phyloP scores from a whole-genome alignment of 441 rosid genomes.

The Arabidopsis hybrid region DNA sequence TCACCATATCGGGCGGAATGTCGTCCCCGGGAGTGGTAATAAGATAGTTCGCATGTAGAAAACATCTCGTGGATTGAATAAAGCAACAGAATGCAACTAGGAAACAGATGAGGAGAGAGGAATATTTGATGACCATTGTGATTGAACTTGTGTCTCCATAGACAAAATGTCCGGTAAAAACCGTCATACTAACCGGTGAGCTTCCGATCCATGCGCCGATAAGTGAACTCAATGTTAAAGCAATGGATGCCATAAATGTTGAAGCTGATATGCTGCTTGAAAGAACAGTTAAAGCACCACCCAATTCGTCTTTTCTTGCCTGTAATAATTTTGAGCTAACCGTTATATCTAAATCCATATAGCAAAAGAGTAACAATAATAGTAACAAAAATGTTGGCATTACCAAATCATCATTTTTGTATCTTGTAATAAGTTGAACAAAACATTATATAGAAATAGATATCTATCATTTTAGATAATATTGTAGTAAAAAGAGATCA shows the following conservation, averaged over 20 bases:
- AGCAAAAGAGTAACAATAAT: background rate
- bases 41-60: slow-evolving; percentile 69
- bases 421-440: background rate
- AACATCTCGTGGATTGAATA: slow-evolving; percentile 68
- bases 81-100: slow-evolving; percentile 76
- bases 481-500: background rate
- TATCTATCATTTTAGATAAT: too few species aligned
- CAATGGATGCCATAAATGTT: slow-evolving; percentile 66
- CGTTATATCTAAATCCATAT: background rate
- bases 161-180: slow-evolving; percentile 58
- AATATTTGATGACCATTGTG: slow-evolving; percentile 75
- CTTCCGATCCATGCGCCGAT: slow-evolving; percentile 87
- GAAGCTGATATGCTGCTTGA: slow-evolving; percentile 66
- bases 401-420: background rate
- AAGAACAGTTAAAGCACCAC: slow-evolving; percentile 58
- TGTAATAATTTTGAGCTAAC: slow-evolving; percentile 30
- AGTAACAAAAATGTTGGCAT: background rate
- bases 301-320: slow-evolving; percentile 50
- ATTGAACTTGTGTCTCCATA: slow-evolving; percentile 74
- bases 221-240: slow-evolving; percentile 69
- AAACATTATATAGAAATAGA: background rate
- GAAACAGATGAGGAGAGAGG: slow-evolving; percentile 67
- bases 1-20: slow-evolving; percentile 49
- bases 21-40: slow-evolving; percentile 58
- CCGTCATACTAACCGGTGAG: slow-evolving; percentile 48